Conservation (phyloP, 2,329 filamentous ascomycete genomes). For the Leptosphaerulina australis region DNA sequence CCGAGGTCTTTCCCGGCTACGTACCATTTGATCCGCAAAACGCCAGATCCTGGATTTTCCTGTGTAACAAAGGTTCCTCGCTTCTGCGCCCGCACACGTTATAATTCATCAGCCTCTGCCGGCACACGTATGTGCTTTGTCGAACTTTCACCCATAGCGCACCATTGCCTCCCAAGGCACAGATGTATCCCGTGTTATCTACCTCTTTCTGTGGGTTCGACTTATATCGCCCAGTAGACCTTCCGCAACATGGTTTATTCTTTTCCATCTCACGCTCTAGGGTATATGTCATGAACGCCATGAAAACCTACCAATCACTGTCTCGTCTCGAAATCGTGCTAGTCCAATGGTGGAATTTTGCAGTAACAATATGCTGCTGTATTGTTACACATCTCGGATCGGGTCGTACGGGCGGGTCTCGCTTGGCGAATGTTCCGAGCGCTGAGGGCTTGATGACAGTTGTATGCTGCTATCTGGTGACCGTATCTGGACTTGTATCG, state of each 20-base stretch:
- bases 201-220: not conserved
- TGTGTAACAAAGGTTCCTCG: slow-evolving; percentile 24
- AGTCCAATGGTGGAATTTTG: slow-evolving; percentile 29
- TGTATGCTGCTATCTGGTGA: slow-evolving; percentile 34
- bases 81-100: slow-evolving; percentile 12
- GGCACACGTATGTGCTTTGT: not conserved
- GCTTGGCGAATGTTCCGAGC: slow-evolving; percentile 42
- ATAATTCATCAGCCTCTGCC: slow-evolving; percentile 13
- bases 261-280: slow-evolving; percentile 20
- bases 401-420: slow-evolving; percentile 46
- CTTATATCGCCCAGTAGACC: not conserved
- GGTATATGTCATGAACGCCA: slow-evolving; percentile 30
- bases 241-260: slow-evolving; percentile 8
- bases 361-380: slow-evolving; percentile 11
- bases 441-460: slow-evolving; percentile 39
- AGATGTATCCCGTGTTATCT: not conserved
- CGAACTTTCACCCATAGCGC: not conserved
- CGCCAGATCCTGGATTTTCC: slow-evolving; percentile 15
- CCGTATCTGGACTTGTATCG: slow-evolving; percentile 37
- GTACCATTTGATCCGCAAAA: slow-evolving; percentile 29
- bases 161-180: not conserved
- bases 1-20: slow-evolving; percentile 25
- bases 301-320: slow-evolving; percentile 19
- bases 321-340: slow-evolving; percentile 20
- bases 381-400: slow-evolving; percentile 44